Base-by-base conservation (phyloP, 2,329 filamentous ascomycete genomes). In the Emmonsiellopsis sp. region DNA sequence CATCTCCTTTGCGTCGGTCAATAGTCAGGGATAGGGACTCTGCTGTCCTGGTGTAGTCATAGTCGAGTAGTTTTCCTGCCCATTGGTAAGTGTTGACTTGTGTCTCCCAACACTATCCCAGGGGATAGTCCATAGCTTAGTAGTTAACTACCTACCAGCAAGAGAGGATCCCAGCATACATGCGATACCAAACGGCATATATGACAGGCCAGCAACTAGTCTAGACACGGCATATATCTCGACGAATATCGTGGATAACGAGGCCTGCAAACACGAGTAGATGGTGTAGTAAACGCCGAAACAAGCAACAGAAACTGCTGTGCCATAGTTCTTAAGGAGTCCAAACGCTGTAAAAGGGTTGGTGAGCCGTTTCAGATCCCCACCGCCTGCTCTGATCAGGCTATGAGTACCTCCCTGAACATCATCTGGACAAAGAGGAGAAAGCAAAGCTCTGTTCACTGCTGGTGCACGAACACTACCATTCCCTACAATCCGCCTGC, bases 41-140 rank as follows among this genome's bases (percentile, higher is more conserved):
- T 1, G 87, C 86, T 47, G 83, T 77, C 37, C 85, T 79, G 6
- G 7, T 2, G 45, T 48, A 48, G 32, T 48, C 45, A 31, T 32
- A 34, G 1, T 48, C 32, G 32, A 48, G 45, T 27, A 48, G 45
- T 48, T 48, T 48, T 9, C 45, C 45, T 48, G 32, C 11, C 14
- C 13, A 14, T n/a, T 3, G 14, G 32, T 48, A 10, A 48, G 21
- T 31, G n/a, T 11, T 13, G n/a, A 34, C 11, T 11, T 32, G 32
- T 31, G 10, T 27, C 42, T 44, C 21, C 9, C 10, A 27, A 27
- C 21, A 27, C 21, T 27, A 27, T 27, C 3, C 21, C 21, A 5
- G 21, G 21, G 5, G 3, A 27, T 27, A 27, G 21, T 3, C 5
- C 1, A 27, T 27, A 5, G 21, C 21, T 27, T 27, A 27, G 21